phyloP scores from a whole-genome alignment of 73 alveolate genomes.

The Paramecium biaurelia region DNA sequence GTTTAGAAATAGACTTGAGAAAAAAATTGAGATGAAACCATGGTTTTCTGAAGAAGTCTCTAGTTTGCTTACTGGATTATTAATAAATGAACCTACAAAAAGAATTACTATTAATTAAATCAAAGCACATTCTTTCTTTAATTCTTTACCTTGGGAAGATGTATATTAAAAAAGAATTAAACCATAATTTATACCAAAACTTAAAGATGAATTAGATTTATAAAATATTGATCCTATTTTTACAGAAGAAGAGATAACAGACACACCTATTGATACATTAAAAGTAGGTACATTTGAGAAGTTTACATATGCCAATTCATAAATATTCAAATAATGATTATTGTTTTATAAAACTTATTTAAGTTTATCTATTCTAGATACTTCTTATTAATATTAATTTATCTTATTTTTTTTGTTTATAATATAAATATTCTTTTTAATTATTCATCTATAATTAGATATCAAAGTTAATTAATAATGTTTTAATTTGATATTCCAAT shows the following conservation, averaged over 20 bases:
- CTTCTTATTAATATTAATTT: not conserved
- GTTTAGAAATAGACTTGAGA: slow-evolving; percentile 70
- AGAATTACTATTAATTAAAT: slow-evolving; percentile 56
- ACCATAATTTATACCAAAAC: slow-evolving; percentile 59
- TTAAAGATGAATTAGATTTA: slow-evolving; percentile 50
- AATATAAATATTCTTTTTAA: too few species aligned
- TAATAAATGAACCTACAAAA: slow-evolving; percentile 50
- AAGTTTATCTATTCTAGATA: not conserved
- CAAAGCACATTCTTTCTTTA: slow-evolving; percentile 38
- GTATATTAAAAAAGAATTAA: slow-evolving; percentile 11
- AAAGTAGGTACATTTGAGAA: not conserved
- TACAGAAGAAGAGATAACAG: not conserved
- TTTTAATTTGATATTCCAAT: too few species aligned
- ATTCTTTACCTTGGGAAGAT: slow-evolving; percentile 48
- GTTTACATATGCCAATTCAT: slow-evolving; percentile 6
- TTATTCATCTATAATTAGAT: too few species aligned
- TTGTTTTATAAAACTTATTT: not conserved
- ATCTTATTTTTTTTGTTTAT: not conserved
- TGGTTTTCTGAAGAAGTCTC: slow-evolving; percentile 53
- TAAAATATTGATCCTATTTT: slow-evolving; percentile 47
- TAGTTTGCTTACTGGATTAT: slow-evolving; percentile 19
- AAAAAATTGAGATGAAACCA: slow-evolving; percentile 68
- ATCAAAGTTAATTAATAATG: too few species aligned
- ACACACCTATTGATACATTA: not conserved
- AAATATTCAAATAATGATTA: not conserved